These are phyloP conservation scores for Cydonia oblonga DNA, from an alignment of 331 rosid species.

Conservation along the genomic window DNA sequence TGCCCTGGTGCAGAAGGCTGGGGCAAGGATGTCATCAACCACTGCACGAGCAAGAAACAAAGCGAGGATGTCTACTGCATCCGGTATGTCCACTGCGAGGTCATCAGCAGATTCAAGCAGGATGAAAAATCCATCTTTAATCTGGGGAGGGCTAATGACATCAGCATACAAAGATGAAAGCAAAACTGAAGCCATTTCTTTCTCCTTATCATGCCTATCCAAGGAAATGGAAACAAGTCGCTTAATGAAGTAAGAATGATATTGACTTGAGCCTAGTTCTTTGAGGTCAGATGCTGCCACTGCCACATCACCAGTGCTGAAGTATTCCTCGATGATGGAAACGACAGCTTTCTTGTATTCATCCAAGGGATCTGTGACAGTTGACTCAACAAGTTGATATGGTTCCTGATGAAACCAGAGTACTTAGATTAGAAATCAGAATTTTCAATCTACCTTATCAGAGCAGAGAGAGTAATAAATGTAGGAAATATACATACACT, in stretches of 20 bases:
- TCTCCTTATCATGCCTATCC: constrained; percentile 98
- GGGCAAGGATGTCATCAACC: constrained; percentile 95
- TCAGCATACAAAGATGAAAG: constrained; percentile 92
- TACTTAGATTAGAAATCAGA: not conserved
- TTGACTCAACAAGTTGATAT: constrained; percentile 78
- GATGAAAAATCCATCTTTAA: constrained; percentile 84
- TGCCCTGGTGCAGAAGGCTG: constrained; percentile 81
- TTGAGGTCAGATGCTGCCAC: constrained; percentile 79
- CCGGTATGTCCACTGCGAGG: constrained; percentile 87
- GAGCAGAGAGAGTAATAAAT: not conserved
- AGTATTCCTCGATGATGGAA: constrained; percentile 79
- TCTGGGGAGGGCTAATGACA: constrained; percentile 83
- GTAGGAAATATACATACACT: not conserved
- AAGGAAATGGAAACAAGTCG: constrained; percentile 88
- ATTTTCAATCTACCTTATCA: not conserved
- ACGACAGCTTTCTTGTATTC: constrained; percentile 85
- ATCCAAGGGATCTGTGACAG: constrained; percentile 76
- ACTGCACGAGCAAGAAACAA: constrained; percentile 95
- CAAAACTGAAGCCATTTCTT: constrained; percentile 96
- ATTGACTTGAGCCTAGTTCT: constrained; percentile 83
- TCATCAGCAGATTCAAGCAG: constrained; percentile 96
- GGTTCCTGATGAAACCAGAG: constrained; percentile 57
- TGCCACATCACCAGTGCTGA: constrained; percentile 76
- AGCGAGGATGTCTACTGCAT: constrained; percentile 90
- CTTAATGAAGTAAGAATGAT: constrained; percentile 83